Conservation (phyloP, 164 flowering plant species). For the Sextonia rubra region DNA sequence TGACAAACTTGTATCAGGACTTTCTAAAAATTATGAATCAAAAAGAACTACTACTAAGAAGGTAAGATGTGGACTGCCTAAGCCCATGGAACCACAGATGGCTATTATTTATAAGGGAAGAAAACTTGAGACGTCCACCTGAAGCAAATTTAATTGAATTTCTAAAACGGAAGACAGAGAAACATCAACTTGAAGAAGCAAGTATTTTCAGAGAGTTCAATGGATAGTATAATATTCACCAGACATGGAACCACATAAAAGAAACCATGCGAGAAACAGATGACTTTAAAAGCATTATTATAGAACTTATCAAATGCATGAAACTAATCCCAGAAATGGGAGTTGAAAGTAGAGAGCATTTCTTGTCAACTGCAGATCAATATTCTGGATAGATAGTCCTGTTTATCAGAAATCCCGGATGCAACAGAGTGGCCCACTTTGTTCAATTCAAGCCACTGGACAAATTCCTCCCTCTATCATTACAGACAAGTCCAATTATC, state of each 20-base stretch:
- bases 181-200: background rate
- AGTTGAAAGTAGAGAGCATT: background rate
- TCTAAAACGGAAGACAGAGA: background rate
- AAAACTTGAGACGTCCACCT: too few species aligned
- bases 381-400: background rate
- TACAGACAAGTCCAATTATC: too few species aligned
- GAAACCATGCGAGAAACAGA: background rate
- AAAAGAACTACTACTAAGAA: background rate
- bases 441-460: too few species aligned
- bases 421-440: too few species aligned
- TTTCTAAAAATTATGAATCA: background rate
- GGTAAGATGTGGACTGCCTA: background rate
- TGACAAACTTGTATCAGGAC: background rate
- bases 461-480: too few species aligned
- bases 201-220: background rate
- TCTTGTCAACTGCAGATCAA: background rate
- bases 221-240: background rate
- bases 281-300: background rate
- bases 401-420: too few species aligned
- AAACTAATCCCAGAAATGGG: background rate
- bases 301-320: background rate
- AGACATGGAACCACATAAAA: background rate
- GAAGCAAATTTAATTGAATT: too few species aligned
- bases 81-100: background rate
- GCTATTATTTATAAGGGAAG: too few species aligned